phyloP scores from a whole-genome alignment of 2,329 filamentous ascomycete species.

The Colletotrichum tofieldiae region DNA sequence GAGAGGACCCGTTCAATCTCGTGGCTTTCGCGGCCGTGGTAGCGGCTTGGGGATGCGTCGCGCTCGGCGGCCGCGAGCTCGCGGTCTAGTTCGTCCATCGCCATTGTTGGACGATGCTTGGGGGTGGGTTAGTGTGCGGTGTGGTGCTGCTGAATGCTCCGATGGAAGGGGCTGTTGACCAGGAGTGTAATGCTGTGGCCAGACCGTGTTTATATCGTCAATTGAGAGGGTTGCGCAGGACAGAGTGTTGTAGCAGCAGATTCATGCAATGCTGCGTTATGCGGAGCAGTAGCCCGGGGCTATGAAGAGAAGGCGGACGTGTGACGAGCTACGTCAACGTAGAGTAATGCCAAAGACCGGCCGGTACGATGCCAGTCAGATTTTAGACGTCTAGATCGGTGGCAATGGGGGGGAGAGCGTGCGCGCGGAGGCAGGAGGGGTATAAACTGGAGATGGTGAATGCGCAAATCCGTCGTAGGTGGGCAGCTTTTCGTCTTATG shows the following conservation, averaged over 20 bases:
- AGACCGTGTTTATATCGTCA: constrained; percentile 5
- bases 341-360: constrained; percentile 11
- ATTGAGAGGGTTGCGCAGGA: background rate
- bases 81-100: constrained; percentile 69
- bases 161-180: background rate
- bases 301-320: constrained; percentile 15
- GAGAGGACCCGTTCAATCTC: constrained; percentile 75
- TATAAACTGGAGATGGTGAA: constrained; percentile 35
- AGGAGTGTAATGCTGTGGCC: background rate
- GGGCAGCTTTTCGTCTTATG: constrained; percentile 30
- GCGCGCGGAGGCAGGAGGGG: constrained; percentile 21
- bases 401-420: constrained; percentile 17
- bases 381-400: constrained; percentile 27
- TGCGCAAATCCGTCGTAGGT: background rate
- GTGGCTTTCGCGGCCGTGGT: constrained; percentile 60
- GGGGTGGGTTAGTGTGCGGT: background rate
- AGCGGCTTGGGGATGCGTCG: constrained; percentile 63
- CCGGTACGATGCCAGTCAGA: constrained; percentile 23
- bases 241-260: background rate
- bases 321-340: constrained; percentile 33
- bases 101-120: constrained; percentile 49
- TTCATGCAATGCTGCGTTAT: constrained; percentile 29
- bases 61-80: constrained; percentile 69
- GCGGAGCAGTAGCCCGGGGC: constrained; percentile 17
- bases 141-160: background rate